Conservation (phyloP, 1,284 basidiomycete species). For the Moesziomyces parantarcticus region DNA sequence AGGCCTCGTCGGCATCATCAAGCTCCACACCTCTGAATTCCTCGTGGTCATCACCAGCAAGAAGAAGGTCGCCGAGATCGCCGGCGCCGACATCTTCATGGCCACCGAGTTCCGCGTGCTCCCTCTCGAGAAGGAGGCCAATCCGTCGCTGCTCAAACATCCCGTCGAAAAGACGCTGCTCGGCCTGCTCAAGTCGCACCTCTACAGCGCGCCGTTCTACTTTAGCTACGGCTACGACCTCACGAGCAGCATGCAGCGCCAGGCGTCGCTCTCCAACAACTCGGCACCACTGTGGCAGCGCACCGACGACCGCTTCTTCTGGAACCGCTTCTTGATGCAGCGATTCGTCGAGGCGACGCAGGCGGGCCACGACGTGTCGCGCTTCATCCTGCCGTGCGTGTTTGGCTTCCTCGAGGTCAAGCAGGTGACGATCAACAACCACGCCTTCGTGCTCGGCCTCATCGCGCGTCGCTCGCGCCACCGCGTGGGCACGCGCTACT, state of each 20-base stretch:
- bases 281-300: constrained; percentile 75
- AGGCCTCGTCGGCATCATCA: constrained; percentile 62
- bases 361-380: constrained; percentile 74
- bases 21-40: constrained; percentile 75
- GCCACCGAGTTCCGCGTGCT: constrained; percentile 92
- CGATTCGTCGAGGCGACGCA: constrained; percentile 48
- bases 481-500: constrained; percentile 96
- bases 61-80: constrained; percentile 80
- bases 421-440: constrained; percentile 79
- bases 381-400: constrained; percentile 82
- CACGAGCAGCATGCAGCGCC: constrained; percentile 86
- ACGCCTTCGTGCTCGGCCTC: constrained; percentile 84
- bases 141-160: constrained; percentile 75
- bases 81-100: constrained; percentile 86
- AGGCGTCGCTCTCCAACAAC: constrained; percentile 73
- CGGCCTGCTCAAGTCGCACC: constrained; percentile 84
- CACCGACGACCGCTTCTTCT: constrained; percentile 97
- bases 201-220: constrained; percentile 82
- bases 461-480: constrained; percentile 92
- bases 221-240: constrained; percentile 93
- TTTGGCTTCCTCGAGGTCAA: constrained; percentile 81
- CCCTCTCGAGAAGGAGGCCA: constrained; percentile 78
- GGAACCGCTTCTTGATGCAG: constrained; percentile 80
- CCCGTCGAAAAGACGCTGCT: constrained; percentile 89
- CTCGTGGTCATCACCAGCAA: constrained; percentile 88